Evolutionary conservation across 139 green algal genomes (phyloP), one percentile per base, ranked within the genome.

Genomic region (Tetraselmis chui): DNA sequence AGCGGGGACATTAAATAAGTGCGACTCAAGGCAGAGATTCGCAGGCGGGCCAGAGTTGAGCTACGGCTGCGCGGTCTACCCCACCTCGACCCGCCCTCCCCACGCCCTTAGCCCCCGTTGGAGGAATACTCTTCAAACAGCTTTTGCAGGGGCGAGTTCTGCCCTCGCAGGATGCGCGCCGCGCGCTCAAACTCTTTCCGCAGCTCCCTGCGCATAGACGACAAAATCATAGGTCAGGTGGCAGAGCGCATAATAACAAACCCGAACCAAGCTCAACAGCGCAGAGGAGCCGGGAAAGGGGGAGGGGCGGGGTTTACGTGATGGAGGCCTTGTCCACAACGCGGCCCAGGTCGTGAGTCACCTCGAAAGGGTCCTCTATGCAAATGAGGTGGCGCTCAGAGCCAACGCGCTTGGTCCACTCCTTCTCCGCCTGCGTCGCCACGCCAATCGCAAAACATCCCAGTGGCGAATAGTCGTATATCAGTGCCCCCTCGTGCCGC

Each of bases 281-380:
- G n/a, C n/a, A n/a, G n/a, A n/a, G n/a, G n/a, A n/a, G n/a, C n/a
- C n/a, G n/a, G n/a, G n/a, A n/a, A n/a, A n/a, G n/a, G 45, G 45
- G 45, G 45, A 5, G 45, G 45, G 45, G 11, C 11, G 45, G 45
- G 45, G 45, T 18, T 5, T 18, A 67, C 30, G 45, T 80, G 23
- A 90, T 90, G 82, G 83, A 85, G 80, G 89, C 84, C 29, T 88
- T 87, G 86, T 98, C 93, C 58, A 98, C 94, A 23, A 94, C 96
- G 28, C 94, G 89, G 25, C 95, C 95, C 31, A 98, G 91, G 85
- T 98, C 95, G 85, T 98, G 95, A 27, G 82, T 86, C 25, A 91
- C 85, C 77, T 98, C 90, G 83, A 98, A 98, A 0, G 95, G 95
- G 79, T 98, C 95, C 89, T 98, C 94, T 29, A 95, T 92, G 87